A percentile compares a stretch with the other conserved stretches of the same genome.
Conservation (phyloP, 1,139 yeast genomes). For the Pichia cactophila region DNA sequence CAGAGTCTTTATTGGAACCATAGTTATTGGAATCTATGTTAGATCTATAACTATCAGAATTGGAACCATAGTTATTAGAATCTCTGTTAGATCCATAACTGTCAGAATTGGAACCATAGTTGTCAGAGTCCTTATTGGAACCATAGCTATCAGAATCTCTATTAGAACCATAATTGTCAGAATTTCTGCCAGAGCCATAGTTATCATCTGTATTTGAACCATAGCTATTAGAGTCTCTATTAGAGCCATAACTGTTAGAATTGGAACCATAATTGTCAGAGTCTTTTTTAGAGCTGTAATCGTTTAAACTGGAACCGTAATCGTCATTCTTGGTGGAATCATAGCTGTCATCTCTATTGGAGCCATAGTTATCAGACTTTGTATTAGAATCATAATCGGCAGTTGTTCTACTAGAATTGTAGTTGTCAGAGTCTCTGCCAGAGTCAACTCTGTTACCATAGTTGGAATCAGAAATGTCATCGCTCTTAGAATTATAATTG, state of each 20-base stretch:
- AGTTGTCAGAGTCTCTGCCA: conserved; percentile 6
- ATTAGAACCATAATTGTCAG: conserved; percentile 12
- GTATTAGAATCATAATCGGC: neutral
- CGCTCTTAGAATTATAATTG: no score
- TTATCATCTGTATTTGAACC: neutral
- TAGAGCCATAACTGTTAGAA: neutral
- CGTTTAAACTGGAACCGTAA: conserved; percentile 9
- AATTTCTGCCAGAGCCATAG: conserved; percentile 7
- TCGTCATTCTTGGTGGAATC: conserved; percentile 7
- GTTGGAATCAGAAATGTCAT: no score
- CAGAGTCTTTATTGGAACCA: conserved; percentile 7
- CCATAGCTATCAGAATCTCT: conserved; percentile 4
- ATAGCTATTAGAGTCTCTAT: no score
- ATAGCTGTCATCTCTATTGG: conserved; percentile 2
- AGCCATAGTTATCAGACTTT: no score
- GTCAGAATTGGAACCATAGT: neutral
- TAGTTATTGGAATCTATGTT: conserved; percentile 10
- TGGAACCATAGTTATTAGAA: no score
- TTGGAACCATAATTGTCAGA: neutral
- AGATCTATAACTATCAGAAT: neutral
- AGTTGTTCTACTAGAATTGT: no score
- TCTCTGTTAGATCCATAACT: neutral
- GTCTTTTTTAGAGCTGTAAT: conserved; percentile 9
- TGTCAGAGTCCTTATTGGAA: conserved; percentile 9
- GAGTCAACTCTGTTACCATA: neutral